These are phyloP conservation scores for Collybiopsis luxurians DNA, from an alignment of 768 basidiomycete genomes.

Conservation along the genomic window DNA sequence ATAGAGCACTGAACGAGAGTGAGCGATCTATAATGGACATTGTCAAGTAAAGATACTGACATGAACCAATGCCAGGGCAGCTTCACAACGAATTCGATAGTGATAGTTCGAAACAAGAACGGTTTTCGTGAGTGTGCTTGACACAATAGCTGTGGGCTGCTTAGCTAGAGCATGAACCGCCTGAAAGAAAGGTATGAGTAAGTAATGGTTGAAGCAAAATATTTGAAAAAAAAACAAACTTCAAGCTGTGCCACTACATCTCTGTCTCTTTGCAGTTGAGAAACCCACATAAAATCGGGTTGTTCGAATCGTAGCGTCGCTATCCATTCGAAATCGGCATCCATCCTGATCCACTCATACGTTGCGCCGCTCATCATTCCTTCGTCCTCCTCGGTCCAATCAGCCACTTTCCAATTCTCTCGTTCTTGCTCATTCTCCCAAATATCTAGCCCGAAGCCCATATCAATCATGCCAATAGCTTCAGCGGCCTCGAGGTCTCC, in stretches of 20 bases:
- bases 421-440: conserved; percentile 96
- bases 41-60: conserved; percentile 41
- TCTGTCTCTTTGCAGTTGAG: conserved; percentile 90
- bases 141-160: conserved; percentile 81
- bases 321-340: conserved; percentile 99
- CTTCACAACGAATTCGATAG: conserved; percentile 94
- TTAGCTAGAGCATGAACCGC: conserved; percentile 86
- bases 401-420: conserved; percentile 93
- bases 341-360: conserved; percentile 99
- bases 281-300: conserved; percentile 98
- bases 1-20: conserved; percentile 68
- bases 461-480: conserved; percentile 91
- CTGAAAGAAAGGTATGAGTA: conserved; percentile 51
- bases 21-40: conserved; percentile 8
- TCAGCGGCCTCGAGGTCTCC: conserved; percentile 91
- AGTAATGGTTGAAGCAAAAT: too few relatives aligned
- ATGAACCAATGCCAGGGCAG: conserved; percentile 77
- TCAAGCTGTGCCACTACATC: conserved; percentile 98
- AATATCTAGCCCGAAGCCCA: conserved; percentile 89
- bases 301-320: conserved; percentile 90
- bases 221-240: conserved; percentile 51
- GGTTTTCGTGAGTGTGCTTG: conserved; percentile 89
- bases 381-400: conserved; percentile 98
- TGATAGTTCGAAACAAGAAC: conserved; percentile 95
- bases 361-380: conserved; percentile 91